Base-by-base conservation (phyloP, 2,329 filamentous ascomycete genomes). In the Fusarium vanettenii region DNA sequence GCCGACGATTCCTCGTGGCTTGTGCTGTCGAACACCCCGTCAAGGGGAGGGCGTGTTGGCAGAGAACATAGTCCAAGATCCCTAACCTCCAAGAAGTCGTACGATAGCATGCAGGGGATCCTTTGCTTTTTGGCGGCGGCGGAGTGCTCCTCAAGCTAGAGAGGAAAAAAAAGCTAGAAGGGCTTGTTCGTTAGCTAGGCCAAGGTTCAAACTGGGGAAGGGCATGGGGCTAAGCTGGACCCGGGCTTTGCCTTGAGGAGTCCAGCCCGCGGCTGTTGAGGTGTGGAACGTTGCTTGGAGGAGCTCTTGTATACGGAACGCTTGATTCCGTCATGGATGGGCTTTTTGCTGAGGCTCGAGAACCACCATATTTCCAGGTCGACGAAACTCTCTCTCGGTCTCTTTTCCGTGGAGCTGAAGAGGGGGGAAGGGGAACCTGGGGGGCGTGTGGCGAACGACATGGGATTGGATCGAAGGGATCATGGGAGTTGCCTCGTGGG, bases 1-100 rank as follows among this genome's bases (percentile, higher is more conserved):
- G 77, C 77, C 77, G 77, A 76, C 64, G 64, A 73, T 76, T 79
- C 75, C 72, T 79, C 71, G 75, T 76, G 72, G 68, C 67, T 66
- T 43, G 45, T 65, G 16, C 31, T n/a, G 14, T 31, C 33, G 33
- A 20, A 25, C 41, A 14, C 48, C 6, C 48, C 39, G 22, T 43
- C 43, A 18, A 66, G 70, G 29, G 56, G 55, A 69, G 64, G 59
- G 66, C 22, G 62, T 55, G 64, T 55, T 70, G 68, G 57, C 48
- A 64, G 60, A 35, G 43, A 66, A 63, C 33, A 22, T 59, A 29
- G 48, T 52, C 10, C 48, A 52, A 71, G 64, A 66, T 68, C 67
- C 61, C 45, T 70, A 67, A 65, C 66, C 67, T 72, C 60, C 48
- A 67, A 64, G 69, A 76, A 78, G 76, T 78, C 76, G 76, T 78